These are phyloP conservation scores for Tanacetum coccineum DNA, from an alignment of 129 eudicot genomes.

Conservation along the genomic window DNA sequence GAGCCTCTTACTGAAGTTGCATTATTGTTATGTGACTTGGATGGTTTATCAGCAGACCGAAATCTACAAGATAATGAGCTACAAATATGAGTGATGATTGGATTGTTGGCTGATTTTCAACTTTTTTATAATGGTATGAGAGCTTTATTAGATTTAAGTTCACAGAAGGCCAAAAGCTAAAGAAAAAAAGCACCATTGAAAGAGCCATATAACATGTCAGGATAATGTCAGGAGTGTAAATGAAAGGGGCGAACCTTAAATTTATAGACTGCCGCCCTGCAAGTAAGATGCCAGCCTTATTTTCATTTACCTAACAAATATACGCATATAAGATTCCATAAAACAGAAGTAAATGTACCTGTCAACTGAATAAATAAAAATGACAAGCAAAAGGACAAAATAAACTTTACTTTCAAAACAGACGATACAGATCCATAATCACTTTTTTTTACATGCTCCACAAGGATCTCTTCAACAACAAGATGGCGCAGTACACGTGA, in stretches of 20 bases:
- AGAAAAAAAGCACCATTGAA: not conserved
- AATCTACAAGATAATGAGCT: slow-evolving; percentile 47
- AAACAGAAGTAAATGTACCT: slow-evolving; percentile 5
- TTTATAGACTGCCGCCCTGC: slow-evolving; percentile 54
- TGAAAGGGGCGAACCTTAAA: slow-evolving; percentile 38
- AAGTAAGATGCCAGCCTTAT: slow-evolving; percentile 46
- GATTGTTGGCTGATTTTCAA: slow-evolving; percentile 2
- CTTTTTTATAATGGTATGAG: not conserved
- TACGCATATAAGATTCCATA: slow-evolving; percentile 2
- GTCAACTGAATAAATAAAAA: not conserved
- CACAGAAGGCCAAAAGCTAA: slow-evolving; percentile 9
- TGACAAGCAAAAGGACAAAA: not conserved
- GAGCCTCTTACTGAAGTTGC: slow-evolving; percentile 69
- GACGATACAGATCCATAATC: slow-evolving; percentile 93
- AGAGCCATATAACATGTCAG: slow-evolving; percentile 4
- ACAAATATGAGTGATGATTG: slow-evolving; percentile 15
- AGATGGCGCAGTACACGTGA: slow-evolving; percentile 87
- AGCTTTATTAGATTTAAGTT: not conserved
- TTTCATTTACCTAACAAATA: slow-evolving; percentile 69
- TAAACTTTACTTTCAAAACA: slow-evolving; percentile 56
- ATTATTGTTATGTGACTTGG: slow-evolving; percentile 39
- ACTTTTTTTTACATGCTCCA: slow-evolving; percentile 89
- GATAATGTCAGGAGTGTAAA: no score
- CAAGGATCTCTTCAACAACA: slow-evolving; percentile 75
- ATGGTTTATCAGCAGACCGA: slow-evolving; percentile 49